Evolutionary conservation across 2,329 filamentous ascomycete species (phyloP), one percentile per base, ranked within the genome.

Genomic region (Nemania bipapillata): DNA sequence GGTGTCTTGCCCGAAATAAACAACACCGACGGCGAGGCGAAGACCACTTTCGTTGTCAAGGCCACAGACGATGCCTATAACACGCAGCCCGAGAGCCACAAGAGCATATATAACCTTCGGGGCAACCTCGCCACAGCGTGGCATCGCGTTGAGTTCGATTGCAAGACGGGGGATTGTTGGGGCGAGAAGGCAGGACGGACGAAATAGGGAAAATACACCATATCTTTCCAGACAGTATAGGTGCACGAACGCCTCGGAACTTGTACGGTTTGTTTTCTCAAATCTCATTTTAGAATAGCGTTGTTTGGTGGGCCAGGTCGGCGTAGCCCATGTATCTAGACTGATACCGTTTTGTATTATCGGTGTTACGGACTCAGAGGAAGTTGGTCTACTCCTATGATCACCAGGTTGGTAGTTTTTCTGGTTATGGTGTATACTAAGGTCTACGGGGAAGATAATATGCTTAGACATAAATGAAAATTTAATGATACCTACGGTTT

Each of bases 91-190:
- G 86, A 90, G 75, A 85, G 79, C 45, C 86, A 89, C 70, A 81
- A 82, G 45, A 84, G 83, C 37, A 89, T 88, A 32, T 91, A 88
- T 79, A 91, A 91, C 69, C 80, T 89, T 40, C 82, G 89, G 1
- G 89, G 89, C 0, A 90, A 91, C 76, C 80, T 91, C 63, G 87
- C 88, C 1, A 90, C 87, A n/a, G 89, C 88, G 0, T 91, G 89
- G 89, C 88, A 91, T 75, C 84, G 88, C 2, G 81, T 91, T 7
- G 76, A 79, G 49, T 74, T 79, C 24, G 72, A 78, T 47, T 75
- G 69, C 57, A 69, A 71, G 53, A 66, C 64, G 2, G 64, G 61
- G 0, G 62, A 67, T 40, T 70, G 61, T 20, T 64, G 61, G 61
- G 32, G 22, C 2, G 68, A 70, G 32, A 65, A 57, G 32, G 45